Evolutionary conservation across 2,329 filamentous ascomycete genomes (phyloP), one percentile per base, ranked within the genome.

Genomic region (Paraphoma chrysanthemicola): DNA sequence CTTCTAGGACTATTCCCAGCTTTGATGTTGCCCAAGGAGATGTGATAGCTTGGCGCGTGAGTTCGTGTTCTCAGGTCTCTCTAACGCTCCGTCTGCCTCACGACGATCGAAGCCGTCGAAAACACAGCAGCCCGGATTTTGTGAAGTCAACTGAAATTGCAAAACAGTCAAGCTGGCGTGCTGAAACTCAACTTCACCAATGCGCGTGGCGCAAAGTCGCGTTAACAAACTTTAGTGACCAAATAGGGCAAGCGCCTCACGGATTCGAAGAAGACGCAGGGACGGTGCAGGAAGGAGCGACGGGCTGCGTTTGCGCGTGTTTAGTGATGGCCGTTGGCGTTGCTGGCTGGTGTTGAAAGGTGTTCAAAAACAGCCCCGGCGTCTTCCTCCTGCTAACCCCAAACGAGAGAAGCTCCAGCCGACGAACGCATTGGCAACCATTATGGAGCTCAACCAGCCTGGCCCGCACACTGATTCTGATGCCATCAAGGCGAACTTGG

Each of bases 401-500:
- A 70, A 70, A 66, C 67, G 64, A 70, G 63, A 64, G 64, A 64
- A 63, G 66, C 60, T 60, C 63, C 59, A 62, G 57, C 54, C 55
- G 50, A 56, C 65, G 56, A 63, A 60, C 62, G 66, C 66, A 62
- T 63, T 66, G 67, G 68, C 65, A 69, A 56, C 59, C 60, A 67
- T 64, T 51, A 73, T 72, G 70, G 62, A 62, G 53, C 59, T 60
- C 64, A 56, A 68, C 62, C 61, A 64, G 56, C 53, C 62, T 46
- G 58, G 53, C 58, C 51, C 63, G 60, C 62, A 62, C 39, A 44
- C 54, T 53, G 52, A 59, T 54, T 60, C 67, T 54, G 71, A 74
- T 64, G 67, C 66, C 23, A 71, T 75, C 54, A 69, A 74, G 63
- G 62, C 68, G 47, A 67, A 62, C 42, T 63, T 77, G 33, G 66